Base-by-base conservation (phyloP, 2,329 filamentous ascomycete genomes). In the Samsoniella hepiali region DNA sequence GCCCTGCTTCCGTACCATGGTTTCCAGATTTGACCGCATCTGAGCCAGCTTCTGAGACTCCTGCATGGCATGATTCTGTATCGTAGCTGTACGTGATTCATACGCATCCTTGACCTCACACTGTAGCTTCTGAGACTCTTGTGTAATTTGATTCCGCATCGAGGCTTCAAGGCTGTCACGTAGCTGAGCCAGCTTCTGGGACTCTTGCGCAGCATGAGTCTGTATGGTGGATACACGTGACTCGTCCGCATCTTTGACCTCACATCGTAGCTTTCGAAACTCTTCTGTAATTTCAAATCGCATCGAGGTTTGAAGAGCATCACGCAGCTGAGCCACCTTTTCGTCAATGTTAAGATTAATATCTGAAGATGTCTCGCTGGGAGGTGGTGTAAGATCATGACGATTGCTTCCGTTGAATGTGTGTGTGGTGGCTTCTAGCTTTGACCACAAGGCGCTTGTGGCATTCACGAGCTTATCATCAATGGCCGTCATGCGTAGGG, bases 331-430 rank as follows among this genome's bases (percentile, higher is more conserved):
- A 17, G 40, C 36, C 10, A 58, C n/a, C 54, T 38, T 58, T 10
- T 63, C 54, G 5, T 63, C 54, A 15, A 58, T 44, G 13, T 22
- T 36, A 45, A 53, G 27, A 27, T 51, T 8, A 9, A 31, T 47
- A 36, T 58, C 44, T 8, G 54, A 58, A 17, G 40, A 55, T 31
- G 61, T 63, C n/a, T 58, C 61, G 29, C 54, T 58, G 17, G 45
- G 45, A 15, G 61, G 45, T 17, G 61, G 45, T n/a, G 54, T 63
- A 17, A 31, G 61, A 29, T 45, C 13, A 15, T 45, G 44, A 6
- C 29, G 40, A 4, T n/a, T n/a, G 22, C 36, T 36, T 13, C 7
- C 31, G 34, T 44, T 3, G 17, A 29, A n/a, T 10, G n/a, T 10
- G 13, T 38, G 49, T 31, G 40, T 13, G 1, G 8, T 27, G 8